phyloP scores from a whole-genome alignment of 192 early-diverging fungal genomes.

The Linnemannia hyalina region DNA sequence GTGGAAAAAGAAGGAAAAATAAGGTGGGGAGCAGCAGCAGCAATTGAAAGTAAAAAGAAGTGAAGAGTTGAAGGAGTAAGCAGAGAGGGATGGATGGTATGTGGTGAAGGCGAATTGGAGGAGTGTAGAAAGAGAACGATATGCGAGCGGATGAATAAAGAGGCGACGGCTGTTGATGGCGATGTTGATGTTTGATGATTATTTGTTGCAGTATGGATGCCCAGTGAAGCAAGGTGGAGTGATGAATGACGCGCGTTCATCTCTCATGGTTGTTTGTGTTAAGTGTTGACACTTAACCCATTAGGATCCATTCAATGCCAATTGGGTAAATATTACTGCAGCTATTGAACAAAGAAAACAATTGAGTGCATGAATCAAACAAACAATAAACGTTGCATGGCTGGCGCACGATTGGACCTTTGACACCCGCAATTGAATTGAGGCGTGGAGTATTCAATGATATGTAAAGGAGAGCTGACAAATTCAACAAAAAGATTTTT shows the following conservation, averaged over 20 bases:
- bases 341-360: too few species aligned
- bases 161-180: background rate
- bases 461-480: constrained; percentile 11
- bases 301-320: background rate
- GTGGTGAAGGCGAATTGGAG: background rate
- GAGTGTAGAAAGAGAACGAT: background rate
- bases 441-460: background rate
- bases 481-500: constrained; percentile 11
- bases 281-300: background rate
- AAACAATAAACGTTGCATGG: background rate
- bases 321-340: background rate
- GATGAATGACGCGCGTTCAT: background rate
- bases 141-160: background rate
- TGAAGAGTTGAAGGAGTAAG: background rate
- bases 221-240: background rate
- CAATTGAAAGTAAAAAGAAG: background rate
- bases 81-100: background rate
- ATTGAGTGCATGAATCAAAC: background rate
- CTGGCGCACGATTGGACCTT: constrained; percentile 2
- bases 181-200: background rate
- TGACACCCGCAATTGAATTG: background rate
- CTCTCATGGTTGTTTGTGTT: background rate
- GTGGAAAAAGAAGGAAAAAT: background rate
- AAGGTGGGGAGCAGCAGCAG: background rate
- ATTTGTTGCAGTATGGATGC: background rate